Base-by-base conservation (phyloP, 345 rosid genomes). In the Eucalyptus brandiana region DNA sequence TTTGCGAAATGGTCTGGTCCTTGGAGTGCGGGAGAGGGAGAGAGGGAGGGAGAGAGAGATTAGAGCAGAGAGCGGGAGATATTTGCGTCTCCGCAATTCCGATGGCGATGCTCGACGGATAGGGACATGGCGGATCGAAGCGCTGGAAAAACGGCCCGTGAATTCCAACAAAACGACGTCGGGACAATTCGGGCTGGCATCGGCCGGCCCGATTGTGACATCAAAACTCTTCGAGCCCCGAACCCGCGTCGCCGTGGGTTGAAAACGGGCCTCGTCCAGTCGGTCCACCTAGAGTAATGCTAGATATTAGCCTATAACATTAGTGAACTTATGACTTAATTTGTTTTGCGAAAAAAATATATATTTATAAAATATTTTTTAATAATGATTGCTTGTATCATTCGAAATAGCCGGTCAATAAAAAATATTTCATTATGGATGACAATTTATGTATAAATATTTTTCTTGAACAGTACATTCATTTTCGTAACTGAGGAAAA, bases 1-100 rank as follows among this genome's bases (percentile, higher is more conserved):
- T 51, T 26, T 28, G 65, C 54, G 87, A 83, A 80, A 32, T 51
- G 89, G 45, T 37, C 87, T 13, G 87, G 89, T 80, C 80, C 37
- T 21, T 21, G 86, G 12, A 53, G 34, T 19, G 47, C 86, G 44
- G 30, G 81, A 72, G 81, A 37, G 42, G 10, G 80, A 72, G 62
- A 8, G 62, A 24, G 58, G 4, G 28, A 23, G 60, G 7, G 54
- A 51, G 54, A 2, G 23, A 18, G 37, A 14, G 51, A 49, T 49
- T n/a, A 32, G 80, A 67, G 40, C 80, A 4, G 89, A 54, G 89
- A 44, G 87, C 87, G 87, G 87, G 89, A 88, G 89, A 88, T 81
- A 80, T 56, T 88, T 9, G 18, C 67, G 65, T 32, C 40, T 56
- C 65, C 44, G 87, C 30, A 6, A 76, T 47, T 37, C 83, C 5